Conservation (phyloP, 2,329 filamentous ascomycete species). For the Kalaharituber pfeilii region DNA sequence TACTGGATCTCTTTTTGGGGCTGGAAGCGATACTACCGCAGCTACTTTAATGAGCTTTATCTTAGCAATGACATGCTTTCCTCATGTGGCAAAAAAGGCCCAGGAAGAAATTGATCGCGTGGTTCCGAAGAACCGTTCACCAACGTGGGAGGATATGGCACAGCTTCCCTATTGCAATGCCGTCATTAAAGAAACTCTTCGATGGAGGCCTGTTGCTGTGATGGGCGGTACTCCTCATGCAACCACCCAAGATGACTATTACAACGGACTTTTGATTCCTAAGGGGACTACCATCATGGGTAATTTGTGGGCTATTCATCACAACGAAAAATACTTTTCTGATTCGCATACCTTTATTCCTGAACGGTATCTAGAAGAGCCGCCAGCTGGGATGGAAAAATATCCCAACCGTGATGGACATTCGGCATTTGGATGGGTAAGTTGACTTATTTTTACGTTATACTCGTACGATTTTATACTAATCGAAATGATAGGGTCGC, state of each 20-base stretch:
- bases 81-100: conserved; percentile 31
- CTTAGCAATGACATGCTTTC: conserved; percentile 35
- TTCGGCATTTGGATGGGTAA: conserved; percentile 21
- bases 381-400: conserved; percentile 6
- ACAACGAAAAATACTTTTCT: conserved; percentile 28
- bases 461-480: conserved; percentile 9
- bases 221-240: conserved; percentile 36
- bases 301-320: conserved; percentile 36
- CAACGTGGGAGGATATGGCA: conserved; percentile 33
- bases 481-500: conserved; percentile 34
- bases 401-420: conserved; percentile 20
- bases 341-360: conserved; percentile 25
- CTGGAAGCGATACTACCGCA: conserved; percentile 32
- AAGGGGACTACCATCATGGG: conserved; percentile 31
- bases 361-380: conserved; percentile 25
- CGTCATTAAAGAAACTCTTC: conserved; percentile 39
- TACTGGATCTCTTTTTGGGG: conserved; percentile 32
- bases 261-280: conserved; percentile 33
- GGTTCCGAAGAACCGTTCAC: conserved; percentile 33
- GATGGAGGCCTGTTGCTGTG: conserved; percentile 39
- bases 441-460: conserved; percentile 2
- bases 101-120: conserved; percentile 35
- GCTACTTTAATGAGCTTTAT: conserved; percentile 30
- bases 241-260: conserved; percentile 30
- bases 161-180: conserved; percentile 37